Conservation (phyloP, 176 grass and related monocot genomes). For the Avena insularis region DNA sequence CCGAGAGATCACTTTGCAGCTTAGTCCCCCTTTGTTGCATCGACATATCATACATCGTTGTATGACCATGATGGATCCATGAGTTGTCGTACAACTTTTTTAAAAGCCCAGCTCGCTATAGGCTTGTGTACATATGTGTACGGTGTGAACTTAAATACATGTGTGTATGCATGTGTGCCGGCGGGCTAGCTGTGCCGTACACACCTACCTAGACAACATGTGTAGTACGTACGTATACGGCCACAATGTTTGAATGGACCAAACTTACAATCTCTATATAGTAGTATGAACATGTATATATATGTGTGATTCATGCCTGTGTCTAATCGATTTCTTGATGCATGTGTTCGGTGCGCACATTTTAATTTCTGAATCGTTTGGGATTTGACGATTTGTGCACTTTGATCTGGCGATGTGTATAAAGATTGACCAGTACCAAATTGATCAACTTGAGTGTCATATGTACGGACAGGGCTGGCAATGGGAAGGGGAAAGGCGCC, state of each 20-base stretch:
- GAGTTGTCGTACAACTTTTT: background rate
- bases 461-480: background rate
- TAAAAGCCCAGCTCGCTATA: background rate
- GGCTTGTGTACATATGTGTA: background rate
- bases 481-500: conserved; percentile 33
- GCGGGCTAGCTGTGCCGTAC: conserved; percentile 17
- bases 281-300: conserved; percentile 40
- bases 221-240: background rate
- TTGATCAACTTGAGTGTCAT: conserved; percentile 5
- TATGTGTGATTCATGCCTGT: background rate
- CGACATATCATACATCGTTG: background rate
- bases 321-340: background rate
- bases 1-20: conserved; percentile 34
- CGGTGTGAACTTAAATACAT: conserved; percentile 44
- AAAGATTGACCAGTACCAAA: background rate
- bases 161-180: background rate
- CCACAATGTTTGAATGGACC: conserved; percentile 58
- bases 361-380: too few relatives aligned
- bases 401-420: background rate
- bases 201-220: conserved; percentile 10
- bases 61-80: conserved; percentile 42
- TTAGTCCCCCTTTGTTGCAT: conserved; percentile 11
- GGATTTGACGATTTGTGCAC: too few relatives aligned
- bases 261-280: background rate
- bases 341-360: background rate